Evolutionary conservation across 73 alveolate species (phyloP).

Genomic region (Tetrahymena elliotti): DNA sequence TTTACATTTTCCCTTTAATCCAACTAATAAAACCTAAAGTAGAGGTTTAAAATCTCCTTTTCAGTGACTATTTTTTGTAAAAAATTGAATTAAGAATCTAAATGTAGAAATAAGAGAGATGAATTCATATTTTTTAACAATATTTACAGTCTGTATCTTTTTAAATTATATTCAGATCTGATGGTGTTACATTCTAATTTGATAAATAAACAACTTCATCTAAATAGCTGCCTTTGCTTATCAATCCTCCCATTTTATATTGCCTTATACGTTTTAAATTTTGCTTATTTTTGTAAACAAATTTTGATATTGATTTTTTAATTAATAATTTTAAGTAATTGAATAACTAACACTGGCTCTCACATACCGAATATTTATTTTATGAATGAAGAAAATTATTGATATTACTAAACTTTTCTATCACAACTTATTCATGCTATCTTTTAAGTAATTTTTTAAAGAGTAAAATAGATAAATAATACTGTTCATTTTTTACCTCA

Average conservation of each 20-base stretch:
- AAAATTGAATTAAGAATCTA: background rate
- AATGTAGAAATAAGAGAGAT: background rate
- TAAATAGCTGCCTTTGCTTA: background rate
- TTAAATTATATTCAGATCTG: background rate
- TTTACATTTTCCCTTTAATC: background rate
- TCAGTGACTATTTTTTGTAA: background rate
- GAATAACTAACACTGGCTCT: background rate
- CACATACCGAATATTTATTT: background rate
- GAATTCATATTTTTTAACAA: background rate
- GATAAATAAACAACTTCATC: background rate
- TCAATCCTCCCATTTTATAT: background rate
- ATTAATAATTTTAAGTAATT: no score
- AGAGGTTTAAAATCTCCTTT: background rate
- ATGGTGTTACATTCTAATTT: background rate
- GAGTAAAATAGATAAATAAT: background rate
- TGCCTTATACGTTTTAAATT: background rate
- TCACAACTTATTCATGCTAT: background rate
- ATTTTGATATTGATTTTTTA: background rate
- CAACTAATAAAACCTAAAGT: background rate
- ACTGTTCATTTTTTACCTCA: background rate
- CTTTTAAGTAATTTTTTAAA: background rate
- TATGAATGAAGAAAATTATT: background rate
- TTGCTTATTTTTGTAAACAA: no score
- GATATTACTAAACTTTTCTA: background rate
- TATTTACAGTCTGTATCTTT: background rate